These are phyloP conservation scores for Rhodotorula sp. DNA, from an alignment of 1,284 basidiomycete genomes.

Conservation along the genomic window DNA sequence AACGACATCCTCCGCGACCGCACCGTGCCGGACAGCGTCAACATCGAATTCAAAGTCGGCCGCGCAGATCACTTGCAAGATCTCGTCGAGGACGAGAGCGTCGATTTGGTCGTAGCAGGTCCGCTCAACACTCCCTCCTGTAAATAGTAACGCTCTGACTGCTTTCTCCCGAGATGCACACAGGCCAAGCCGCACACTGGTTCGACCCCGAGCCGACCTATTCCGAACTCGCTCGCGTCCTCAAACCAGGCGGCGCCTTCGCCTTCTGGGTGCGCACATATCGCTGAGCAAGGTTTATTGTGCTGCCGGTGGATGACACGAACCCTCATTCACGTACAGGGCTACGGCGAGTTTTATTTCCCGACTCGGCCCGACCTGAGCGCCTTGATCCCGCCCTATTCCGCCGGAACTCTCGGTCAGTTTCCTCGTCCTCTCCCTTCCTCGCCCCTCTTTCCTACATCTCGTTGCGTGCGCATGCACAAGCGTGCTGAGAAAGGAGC, in stretches of 20 bases:
- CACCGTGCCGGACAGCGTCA: conserved; percentile 31
- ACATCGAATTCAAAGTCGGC: conserved; percentile 38
- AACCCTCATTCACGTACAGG: conserved; percentile 51
- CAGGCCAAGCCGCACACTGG: conserved; percentile 84
- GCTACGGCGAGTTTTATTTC: conserved; percentile 75
- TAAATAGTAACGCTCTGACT: background rate
- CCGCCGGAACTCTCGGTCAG: conserved; percentile 53
- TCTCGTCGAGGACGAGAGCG: conserved; percentile 60
- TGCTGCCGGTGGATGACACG: background rate
- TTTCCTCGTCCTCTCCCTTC: background rate
- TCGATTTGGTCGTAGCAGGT: conserved; percentile 76
- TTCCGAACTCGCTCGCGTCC: conserved; percentile 64
- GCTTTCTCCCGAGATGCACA: background rate
- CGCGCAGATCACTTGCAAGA: conserved; percentile 56
- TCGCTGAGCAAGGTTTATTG: conserved; percentile 13
- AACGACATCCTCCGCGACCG: conserved; percentile 47
- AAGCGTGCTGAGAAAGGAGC: background rate
- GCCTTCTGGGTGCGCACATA: conserved; percentile 64
- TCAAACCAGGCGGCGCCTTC: conserved; percentile 66
- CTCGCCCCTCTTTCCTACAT: too few relatives aligned
- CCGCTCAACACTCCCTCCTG: conserved; percentile 9
- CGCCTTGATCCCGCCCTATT: conserved; percentile 61
- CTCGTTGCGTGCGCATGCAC: background rate
- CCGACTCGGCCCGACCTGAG: conserved; percentile 61
- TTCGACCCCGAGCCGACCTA: conserved; percentile 73